A percentile compares a stretch with the other conserved stretches of the same genome.
Conservation (phyloP, 306 rosid species). For the Cicer bijugum region DNA sequence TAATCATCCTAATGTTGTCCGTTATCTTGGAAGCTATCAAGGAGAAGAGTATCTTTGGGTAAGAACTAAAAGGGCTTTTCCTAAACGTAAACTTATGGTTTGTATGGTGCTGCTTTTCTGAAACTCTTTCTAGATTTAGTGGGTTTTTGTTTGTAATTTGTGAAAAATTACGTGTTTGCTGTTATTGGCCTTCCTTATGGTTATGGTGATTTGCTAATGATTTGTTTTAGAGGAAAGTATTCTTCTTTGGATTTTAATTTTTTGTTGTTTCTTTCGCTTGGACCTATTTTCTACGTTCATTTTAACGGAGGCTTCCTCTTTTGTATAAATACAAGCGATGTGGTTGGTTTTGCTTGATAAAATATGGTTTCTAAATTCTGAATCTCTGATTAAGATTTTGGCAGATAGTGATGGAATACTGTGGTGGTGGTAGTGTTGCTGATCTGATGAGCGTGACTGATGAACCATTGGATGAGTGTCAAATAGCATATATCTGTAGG, state of each 20-base stretch:
- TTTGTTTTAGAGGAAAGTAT: constrained; percentile 11
- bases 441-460: constrained; percentile 87
- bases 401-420: constrained; percentile 99
- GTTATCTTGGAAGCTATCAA: constrained; percentile 97
- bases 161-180: neutral
- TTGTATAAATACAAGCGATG: neutral
- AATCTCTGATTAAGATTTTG: constrained; percentile 52
- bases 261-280: constrained; percentile 15
- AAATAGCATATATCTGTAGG: constrained; percentile 91
- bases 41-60: constrained; percentile 99
- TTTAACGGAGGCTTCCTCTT: neutral
- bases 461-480: constrained; percentile 91
- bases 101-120: constrained; percentile 1
- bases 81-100: neutral
- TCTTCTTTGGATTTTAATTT: constrained; percentile 26
- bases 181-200: constrained; percentile 19
- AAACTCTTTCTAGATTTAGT: neutral
- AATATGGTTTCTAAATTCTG: constrained; percentile 49
- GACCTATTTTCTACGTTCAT: neutral
- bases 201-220: constrained; percentile 26
- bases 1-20: constrained; percentile 96
- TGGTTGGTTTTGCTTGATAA: constrained; percentile 39
- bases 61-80: constrained; percentile 30
- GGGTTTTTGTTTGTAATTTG: neutral
- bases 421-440: constrained; percentile 99